phyloP scores from a whole-genome alignment of 202 grass and related monocot genomes.

The Zizania palustris region DNA sequence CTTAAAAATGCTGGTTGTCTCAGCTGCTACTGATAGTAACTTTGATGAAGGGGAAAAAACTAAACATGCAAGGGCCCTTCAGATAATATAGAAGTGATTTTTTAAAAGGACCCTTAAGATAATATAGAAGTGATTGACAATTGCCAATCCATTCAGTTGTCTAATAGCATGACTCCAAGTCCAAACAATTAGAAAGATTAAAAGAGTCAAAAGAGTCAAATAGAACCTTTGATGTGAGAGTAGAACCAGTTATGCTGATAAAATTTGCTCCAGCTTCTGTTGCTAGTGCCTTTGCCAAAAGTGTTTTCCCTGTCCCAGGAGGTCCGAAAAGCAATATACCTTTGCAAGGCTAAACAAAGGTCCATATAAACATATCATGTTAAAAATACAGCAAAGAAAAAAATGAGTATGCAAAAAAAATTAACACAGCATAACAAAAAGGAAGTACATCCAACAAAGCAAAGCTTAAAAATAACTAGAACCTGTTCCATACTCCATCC shows the following conservation, averaged over 20 bases:
- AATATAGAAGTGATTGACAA: constrained; percentile 10
- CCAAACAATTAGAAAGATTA: neutral
- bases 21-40: constrained; percentile 17
- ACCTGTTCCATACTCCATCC: neutral
- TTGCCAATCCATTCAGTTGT: constrained; percentile 18
- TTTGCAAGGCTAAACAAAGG: constrained; percentile 86
- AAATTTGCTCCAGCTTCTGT: constrained; percentile 99
- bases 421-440: constrained; percentile 6
- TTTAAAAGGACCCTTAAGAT: neutral
- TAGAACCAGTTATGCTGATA: constrained; percentile 89
- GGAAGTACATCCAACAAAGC: neutral
- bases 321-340: constrained; percentile 97
- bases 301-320: constrained; percentile 97
- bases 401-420: constrained; percentile 5
- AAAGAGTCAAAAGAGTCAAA: neutral
- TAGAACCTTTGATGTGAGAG: constrained; percentile 87
- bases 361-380: constrained; percentile 13
- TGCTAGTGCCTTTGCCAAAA: constrained; percentile 96
- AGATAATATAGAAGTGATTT: constrained; percentile 14
- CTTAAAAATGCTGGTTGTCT: neutral
- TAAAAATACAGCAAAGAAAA: constrained; percentile 22
- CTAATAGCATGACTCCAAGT: constrained; percentile 10
- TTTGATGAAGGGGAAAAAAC: constrained; percentile 1
- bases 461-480: neutral
- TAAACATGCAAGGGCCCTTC: constrained; percentile 21